Evolutionary conservation across 148 eudicot species (phyloP).

Genomic region (Agrostemma githago): DNA sequence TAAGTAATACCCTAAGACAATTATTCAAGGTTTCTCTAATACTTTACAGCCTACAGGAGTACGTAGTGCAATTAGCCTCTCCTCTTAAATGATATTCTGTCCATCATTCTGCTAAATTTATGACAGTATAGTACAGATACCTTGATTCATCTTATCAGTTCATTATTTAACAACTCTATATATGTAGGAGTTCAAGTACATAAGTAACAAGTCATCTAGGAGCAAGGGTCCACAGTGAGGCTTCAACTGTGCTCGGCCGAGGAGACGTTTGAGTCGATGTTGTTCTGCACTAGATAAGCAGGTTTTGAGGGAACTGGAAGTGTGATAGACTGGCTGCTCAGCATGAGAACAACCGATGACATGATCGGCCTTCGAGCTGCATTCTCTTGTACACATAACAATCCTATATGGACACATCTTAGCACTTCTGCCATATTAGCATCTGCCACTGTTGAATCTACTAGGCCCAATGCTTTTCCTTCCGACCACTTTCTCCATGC

Average conservation of each 20-base stretch:
- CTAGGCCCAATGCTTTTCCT: slow-evolving; percentile 20
- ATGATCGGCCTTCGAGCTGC: slow-evolving; percentile 30
- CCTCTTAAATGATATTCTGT: no score
- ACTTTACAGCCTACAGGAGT: no score
- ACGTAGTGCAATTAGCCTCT: no score
- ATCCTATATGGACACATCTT: slow-evolving; percentile 31
- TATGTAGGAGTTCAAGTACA: neutral
- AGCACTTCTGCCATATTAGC: slow-evolving; percentile 17
- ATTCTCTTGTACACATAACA: slow-evolving; percentile 33
- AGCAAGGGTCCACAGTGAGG: neutral
- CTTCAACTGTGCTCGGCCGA: neutral
- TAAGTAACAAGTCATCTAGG: neutral
- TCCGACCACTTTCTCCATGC: slow-evolving; percentile 37
- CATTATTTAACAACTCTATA: no score
- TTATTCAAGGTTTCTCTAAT: no score
- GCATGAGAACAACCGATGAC: slow-evolving; percentile 28
- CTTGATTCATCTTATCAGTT: no score
- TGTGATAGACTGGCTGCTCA: slow-evolving; percentile 17
- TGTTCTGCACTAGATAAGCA: slow-evolving; percentile 17
- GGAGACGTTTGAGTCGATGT: neutral
- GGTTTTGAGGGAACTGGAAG: slow-evolving; percentile 21
- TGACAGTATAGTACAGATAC: no score
- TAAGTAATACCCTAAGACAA: no score
- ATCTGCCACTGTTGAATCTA: slow-evolving; percentile 11
- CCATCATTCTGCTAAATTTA: no score